A percentile compares a stretch with the other conserved stretches of the same genome.
These are phyloP conservation scores for Prinsepia uniflora DNA, from an alignment of 306 rosid genomes.

Conservation along the genomic window DNA sequence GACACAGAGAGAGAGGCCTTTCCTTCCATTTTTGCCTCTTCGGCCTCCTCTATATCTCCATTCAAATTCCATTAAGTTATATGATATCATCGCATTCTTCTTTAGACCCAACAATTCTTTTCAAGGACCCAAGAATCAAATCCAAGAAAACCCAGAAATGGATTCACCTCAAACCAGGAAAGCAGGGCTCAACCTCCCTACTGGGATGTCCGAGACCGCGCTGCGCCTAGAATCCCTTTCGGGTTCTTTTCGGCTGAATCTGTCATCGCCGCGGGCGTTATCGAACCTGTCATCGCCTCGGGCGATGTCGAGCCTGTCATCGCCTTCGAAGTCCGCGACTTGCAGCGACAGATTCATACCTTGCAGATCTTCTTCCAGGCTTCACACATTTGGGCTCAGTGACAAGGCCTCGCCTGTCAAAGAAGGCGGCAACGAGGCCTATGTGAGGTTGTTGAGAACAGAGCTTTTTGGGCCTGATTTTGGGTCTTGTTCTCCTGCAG, in stretches of 20 bases:
- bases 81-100: background rate
- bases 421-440: constrained; percentile 82
- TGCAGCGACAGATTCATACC: constrained; percentile 98
- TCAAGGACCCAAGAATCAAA: background rate
- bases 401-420: constrained; percentile 81
- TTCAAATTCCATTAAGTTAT: background rate
- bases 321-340: constrained; percentile 48
- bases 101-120: background rate
- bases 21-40: background rate
- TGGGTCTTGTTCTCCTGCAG: constrained; percentile 72
- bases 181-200: constrained; percentile 70
- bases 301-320: constrained; percentile 40
- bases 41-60: background rate
- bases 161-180: constrained; percentile 59
- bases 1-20: constrained; percentile 6
- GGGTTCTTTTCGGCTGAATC: constrained; percentile 42
- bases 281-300: constrained; percentile 36
- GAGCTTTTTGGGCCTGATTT: constrained; percentile 96
- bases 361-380: constrained; percentile 87
- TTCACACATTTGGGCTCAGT: constrained; percentile 76
- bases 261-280: constrained; percentile 35
- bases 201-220: constrained; percentile 75
- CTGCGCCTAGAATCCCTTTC: constrained; percentile 62
- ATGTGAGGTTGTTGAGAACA: constrained; percentile 62
- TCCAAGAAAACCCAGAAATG: constrained; percentile 36